Percentiles rank a stretch among this genome's conserved stretches.
Conservation (phyloP, 345 rosid genomes). For the Corymbia maculata region DNA sequence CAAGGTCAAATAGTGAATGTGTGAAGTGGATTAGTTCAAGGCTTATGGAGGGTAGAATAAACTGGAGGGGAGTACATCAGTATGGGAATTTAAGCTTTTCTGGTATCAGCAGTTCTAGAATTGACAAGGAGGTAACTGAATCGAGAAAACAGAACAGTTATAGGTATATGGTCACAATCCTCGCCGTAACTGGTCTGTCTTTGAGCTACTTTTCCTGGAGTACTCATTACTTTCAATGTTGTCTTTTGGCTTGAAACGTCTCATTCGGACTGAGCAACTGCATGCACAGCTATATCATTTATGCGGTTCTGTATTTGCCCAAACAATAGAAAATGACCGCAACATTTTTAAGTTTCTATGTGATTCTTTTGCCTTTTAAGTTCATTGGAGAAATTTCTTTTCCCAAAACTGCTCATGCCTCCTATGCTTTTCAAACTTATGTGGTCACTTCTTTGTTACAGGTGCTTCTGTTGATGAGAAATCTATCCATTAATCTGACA, state of each 20-base stretch:
- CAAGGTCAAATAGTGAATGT: not conserved
- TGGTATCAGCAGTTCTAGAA: not conserved
- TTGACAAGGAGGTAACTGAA: not conserved
- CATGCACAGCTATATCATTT: not conserved
- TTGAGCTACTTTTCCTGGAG: not conserved
- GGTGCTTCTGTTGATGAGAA: conserved; percentile 89
- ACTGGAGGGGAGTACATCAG: not conserved
- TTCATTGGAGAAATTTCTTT: not conserved
- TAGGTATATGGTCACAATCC: not conserved
- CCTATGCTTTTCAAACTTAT: not conserved
- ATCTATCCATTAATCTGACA: conserved; percentile 76
- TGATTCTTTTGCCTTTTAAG: not conserved
- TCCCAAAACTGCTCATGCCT: not conserved
- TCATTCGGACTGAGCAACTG: not conserved
- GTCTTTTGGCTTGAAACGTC: not conserved
- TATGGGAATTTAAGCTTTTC: not conserved
- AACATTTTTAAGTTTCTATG: not conserved
- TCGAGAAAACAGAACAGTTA: not conserved
- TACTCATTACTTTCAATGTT: not conserved
- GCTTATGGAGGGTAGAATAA: not conserved
- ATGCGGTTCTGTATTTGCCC: not conserved
- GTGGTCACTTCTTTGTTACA: conserved; percentile 14
- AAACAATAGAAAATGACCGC: not conserved
- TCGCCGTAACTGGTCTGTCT: not conserved
- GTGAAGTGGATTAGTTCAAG: not conserved